Conservation (phyloP, 371 early-diverging fungal genomes). For the Ordospora pajunii region DNA sequence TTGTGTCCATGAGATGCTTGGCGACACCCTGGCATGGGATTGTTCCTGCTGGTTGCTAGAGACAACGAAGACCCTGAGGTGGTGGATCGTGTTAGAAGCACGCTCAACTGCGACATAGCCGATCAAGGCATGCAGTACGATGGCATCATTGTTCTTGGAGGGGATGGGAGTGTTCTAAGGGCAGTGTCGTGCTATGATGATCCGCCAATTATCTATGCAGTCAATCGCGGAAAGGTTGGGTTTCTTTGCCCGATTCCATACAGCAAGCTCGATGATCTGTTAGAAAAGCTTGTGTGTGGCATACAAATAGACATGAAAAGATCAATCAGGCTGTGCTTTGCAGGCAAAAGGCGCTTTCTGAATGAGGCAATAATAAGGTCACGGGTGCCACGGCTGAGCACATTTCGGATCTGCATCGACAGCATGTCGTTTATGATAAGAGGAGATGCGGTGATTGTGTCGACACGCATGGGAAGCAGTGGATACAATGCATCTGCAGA, state of each 20-base stretch:
- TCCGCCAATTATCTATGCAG: conserved; percentile 37
- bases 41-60: not conserved
- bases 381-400: conserved; percentile 12
- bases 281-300: not conserved
- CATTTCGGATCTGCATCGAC: conserved; percentile 26
- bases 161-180: conserved; percentile 54
- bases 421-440: not conserved
- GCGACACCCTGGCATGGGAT: not conserved
- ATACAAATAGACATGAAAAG: not conserved
- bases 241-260: conserved; percentile 42
- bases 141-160: conserved; percentile 38
- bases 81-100: not conserved
- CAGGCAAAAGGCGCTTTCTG: conserved; percentile 8
- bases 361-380: conserved; percentile 49
- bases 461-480: conserved; percentile 47
- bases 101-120: not conserved
- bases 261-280: not conserved
- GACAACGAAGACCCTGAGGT: not conserved
- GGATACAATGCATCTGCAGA: conserved; percentile 51
- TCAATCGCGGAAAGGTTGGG: conserved; percentile 43
- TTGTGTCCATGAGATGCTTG: no score
- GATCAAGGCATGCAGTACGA: not conserved
- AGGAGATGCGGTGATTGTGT: conserved; percentile 50
- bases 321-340: conserved; percentile 17
- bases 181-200: not conserved